Percentiles rank a stretch among this genome's conserved stretches.
phyloP scores from a whole-genome alignment of 169 alveolate genomes.

The Cryptosporidium ubiquitum region DNA sequence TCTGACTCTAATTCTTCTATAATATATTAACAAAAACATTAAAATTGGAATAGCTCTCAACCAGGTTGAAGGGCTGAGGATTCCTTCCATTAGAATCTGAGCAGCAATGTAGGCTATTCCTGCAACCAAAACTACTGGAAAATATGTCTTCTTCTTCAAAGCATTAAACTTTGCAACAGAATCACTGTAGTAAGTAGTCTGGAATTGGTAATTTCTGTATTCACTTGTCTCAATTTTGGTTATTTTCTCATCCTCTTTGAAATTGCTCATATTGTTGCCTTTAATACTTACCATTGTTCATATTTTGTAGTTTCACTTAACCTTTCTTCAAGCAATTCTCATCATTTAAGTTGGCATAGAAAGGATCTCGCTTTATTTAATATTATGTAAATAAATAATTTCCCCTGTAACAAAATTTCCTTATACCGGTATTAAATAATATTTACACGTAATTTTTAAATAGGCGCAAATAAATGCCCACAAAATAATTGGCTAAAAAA shows the following conservation, averaged over 20 bases:
- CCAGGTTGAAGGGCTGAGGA: not conserved
- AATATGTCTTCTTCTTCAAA: conserved; percentile 11
- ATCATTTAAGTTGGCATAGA: not conserved
- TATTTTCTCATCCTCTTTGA: not conserved
- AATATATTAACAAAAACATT: not conserved
- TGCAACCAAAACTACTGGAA: not conserved
- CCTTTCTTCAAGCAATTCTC: not conserved
- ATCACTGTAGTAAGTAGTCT: conserved; percentile 14
- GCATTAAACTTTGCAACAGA: conserved; percentile 35
- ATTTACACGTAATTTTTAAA: conserved; percentile 2
- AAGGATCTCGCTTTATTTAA: not conserved
- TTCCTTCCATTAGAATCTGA: not conserved
- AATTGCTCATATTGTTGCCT: not conserved
- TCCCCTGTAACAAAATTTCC: not conserved
- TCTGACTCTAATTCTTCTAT: conserved; percentile 27
- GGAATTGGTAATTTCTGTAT: conserved; percentile 2
- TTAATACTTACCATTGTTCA: not conserved
- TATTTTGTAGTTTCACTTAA: not conserved
- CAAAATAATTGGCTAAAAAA: not conserved
- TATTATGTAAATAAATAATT: not conserved
- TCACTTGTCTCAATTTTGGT: not conserved
- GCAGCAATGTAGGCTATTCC: conserved; percentile 10
- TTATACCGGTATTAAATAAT: not conserved
- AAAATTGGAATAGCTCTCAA: not conserved
- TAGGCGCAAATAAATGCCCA: conserved; percentile 6